These are phyloP conservation scores for Platanus orientalis DNA, from an alignment of 164 flowering plant species.

Conservation along the genomic window DNA sequence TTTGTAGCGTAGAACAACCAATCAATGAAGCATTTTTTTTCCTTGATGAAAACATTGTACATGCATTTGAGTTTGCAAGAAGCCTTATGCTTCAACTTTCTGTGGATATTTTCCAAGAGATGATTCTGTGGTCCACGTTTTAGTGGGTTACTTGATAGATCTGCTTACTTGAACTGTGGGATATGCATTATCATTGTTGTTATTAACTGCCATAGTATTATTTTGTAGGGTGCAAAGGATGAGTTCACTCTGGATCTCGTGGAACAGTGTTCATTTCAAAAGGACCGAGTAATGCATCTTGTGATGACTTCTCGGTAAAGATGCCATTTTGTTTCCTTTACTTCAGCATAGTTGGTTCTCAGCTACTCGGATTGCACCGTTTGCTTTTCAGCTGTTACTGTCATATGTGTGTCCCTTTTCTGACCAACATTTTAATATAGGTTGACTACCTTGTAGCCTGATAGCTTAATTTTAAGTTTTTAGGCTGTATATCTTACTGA, in stretches of 20 bases:
- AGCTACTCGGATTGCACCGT: not conserved
- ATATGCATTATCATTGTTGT: not conserved
- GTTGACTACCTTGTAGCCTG: not conserved
- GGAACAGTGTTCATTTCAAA: conserved; percentile 93
- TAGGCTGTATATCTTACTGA: too few species aligned
- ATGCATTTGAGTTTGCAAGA: too few species aligned
- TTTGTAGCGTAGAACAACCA: too few species aligned
- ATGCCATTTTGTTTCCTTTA: not conserved
- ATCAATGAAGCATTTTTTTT: too few species aligned
- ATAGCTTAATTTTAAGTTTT: too few species aligned
- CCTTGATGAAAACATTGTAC: too few species aligned
- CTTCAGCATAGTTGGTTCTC: not conserved
- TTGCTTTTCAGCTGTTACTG: not conserved
- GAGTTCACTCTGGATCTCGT: conserved; percentile 98
- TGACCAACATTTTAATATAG: not conserved
- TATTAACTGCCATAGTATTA: conserved; percentile 2
- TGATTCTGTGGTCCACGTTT: not conserved
- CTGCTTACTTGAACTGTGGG: not conserved
- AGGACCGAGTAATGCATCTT: conserved; percentile 93
- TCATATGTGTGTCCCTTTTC: not conserved
- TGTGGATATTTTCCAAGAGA: too few species aligned
- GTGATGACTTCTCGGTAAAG: conserved; percentile 80
- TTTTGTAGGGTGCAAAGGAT: conserved; percentile 74
- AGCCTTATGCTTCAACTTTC: too few species aligned
- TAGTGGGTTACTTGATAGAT: not conserved